Base-by-base conservation (phyloP, 164 flowering plant genomes). In the Magnolia changhungtana region DNA sequence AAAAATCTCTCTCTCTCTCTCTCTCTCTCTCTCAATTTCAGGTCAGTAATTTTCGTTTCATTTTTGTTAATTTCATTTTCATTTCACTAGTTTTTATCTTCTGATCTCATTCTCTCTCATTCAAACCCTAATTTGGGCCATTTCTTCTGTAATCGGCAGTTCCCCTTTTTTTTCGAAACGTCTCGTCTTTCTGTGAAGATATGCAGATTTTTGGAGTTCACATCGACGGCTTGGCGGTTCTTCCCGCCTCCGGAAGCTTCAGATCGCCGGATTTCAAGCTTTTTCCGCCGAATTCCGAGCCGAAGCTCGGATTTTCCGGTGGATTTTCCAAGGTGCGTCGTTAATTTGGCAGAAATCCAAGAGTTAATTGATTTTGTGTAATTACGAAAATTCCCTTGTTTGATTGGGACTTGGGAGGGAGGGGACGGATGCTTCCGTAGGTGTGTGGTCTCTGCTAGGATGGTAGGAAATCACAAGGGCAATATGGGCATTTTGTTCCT, bases 181-280 rank as follows among this genome's bases (percentile, higher is more conserved):
- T 23, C 16, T 37, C 45, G 45, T 37, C 45, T 3, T 37, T 37
- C 45, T 4, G 2, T 24, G 68, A 65, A 65, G 27, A 65, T 37
- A 87, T 85, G 86, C 87, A 83, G 71, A 50, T 77, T 52, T 77
- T 84, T 7, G 85, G 88, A 29, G 85, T 79, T n/a, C 50, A 83
- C 37, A 37, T 79, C 61, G 88, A 88, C 74, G 85, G 83, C 18
- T 67, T 78, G 11, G 72, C 78, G 29, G 80, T 78, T 37, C 74
- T 79, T 37, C 80, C 85, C 6, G 74, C 81, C 16, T 65, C 83
- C 11, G 81, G 84, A 16, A 80, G 82, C 63, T 76, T 78, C 72
- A 76, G 86, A 23, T 78, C 70, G 19, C 73, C 83, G 50, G 87
- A 87, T 18, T 69, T 72, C 63, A 84, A 76, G 74, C 84, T 71